phyloP scores from a whole-genome alignment of 208 protist species.

The Crithidia sp. region DNA sequence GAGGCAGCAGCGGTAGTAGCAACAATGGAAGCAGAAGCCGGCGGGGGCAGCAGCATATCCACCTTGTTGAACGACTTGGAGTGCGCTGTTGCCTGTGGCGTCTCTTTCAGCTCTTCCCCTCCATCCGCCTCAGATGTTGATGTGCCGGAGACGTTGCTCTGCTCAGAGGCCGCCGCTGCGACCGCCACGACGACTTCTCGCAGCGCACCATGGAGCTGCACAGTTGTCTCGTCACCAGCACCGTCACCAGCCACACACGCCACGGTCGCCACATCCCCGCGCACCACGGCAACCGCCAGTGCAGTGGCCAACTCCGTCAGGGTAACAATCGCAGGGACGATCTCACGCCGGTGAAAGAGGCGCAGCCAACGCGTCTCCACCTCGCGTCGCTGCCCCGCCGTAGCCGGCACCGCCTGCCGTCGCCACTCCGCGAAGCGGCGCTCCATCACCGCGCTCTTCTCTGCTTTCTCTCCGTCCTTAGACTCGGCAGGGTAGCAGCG shows the following conservation, averaged over 20 bases:
- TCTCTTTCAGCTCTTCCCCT: too few relatives aligned
- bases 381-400: constrained; percentile 34
- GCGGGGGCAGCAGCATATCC: neutral
- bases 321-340: constrained; percentile 61
- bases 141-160: neutral
- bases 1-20: neutral
- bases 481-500: neutral
- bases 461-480: neutral
- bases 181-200: neutral
- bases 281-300: constrained; percentile 34
- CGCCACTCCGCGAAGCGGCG: constrained; percentile 8
- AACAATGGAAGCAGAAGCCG: too few relatives aligned
- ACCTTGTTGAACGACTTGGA: too few relatives aligned
- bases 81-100: too few relatives aligned
- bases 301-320: constrained; percentile 42
- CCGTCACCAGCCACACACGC: neutral
- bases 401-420: constrained; percentile 13
- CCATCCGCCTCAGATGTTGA: neutral
- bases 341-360: constrained; percentile 60
- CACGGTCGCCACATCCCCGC: constrained; percentile 23
- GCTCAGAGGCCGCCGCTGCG: neutral
- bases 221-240: neutral
- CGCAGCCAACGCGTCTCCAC: constrained; percentile 67
- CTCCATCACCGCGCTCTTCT: neutral
- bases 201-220: constrained; percentile 1